Conservation (phyloP, 805 yeast species). For the Monosporozyma aquatica region DNA sequence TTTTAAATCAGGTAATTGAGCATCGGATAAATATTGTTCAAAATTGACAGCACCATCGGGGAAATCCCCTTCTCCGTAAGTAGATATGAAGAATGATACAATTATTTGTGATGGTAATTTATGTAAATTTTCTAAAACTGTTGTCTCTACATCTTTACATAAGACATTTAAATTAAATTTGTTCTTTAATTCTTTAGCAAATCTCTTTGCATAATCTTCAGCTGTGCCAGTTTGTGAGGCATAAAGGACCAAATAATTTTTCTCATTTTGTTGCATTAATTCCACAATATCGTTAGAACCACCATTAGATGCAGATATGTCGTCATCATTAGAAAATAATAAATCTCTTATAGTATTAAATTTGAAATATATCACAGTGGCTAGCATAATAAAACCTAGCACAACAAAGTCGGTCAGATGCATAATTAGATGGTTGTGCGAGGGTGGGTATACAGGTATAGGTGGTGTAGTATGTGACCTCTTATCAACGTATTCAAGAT, state of each 20-base stretch:
- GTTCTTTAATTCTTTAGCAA: constrained; percentile 78
- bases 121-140: constrained; percentile 70
- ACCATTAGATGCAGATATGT: constrained; percentile 31
- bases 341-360: constrained; percentile 9
- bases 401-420: constrained; percentile 68
- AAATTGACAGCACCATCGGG: constrained; percentile 88
- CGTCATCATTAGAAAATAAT: constrained; percentile 31
- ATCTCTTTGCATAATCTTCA: constrained; percentile 88
- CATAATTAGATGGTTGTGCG: constrained; percentile 23
- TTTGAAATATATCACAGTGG: constrained; percentile 4
- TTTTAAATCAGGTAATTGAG: constrained; percentile 42
- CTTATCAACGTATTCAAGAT: too few relatives aligned
- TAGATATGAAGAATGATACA: constrained; percentile 76
- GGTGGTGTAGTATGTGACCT: too few relatives aligned
- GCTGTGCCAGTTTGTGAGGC: constrained; percentile 99
- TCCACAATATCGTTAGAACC: constrained; percentile 50
- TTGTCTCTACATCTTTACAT: constrained; percentile 83
- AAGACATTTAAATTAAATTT: constrained; percentile 74
- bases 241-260: constrained; percentile 71
- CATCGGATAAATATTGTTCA: constrained; percentile 56
- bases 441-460: background rate
- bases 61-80: constrained; percentile 98
- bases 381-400: constrained; percentile 29
- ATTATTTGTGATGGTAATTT: constrained; percentile 48
- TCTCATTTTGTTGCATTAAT: constrained; percentile 49